These are phyloP conservation scores for Arthrobotrys megalospora DNA, from an alignment of 2,329 filamentous ascomycete species.

Conservation along the genomic window DNA sequence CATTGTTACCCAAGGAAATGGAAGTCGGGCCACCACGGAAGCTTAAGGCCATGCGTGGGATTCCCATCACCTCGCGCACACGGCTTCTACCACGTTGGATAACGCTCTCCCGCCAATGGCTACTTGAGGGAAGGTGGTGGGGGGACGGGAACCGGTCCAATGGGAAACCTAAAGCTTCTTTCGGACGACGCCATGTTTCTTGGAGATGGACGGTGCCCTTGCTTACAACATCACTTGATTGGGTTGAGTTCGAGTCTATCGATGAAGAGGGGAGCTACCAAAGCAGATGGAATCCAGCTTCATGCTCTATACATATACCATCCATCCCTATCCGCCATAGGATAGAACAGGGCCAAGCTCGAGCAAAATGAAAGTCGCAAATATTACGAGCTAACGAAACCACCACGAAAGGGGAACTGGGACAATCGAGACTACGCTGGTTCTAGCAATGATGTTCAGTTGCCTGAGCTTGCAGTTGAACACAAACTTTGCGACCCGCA, in stretches of 20 bases:
- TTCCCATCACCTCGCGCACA: conserved; percentile 26
- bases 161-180: conserved; percentile 36
- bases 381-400: conserved; percentile 10
- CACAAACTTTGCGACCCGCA: conserved; percentile 47
- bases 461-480: conserved; percentile 41
- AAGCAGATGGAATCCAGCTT: conserved; percentile 19
- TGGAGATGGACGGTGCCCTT: conserved; percentile 31
- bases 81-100: conserved; percentile 44
- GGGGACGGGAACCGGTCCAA: conserved; percentile 34
- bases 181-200: conserved; percentile 18
- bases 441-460: conserved; percentile 56
- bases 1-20: conserved; percentile 54
- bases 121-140: conserved; percentile 30
- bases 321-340: background rate
- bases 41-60: conserved; percentile 49
- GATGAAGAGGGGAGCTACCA: background rate
- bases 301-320: background rate
- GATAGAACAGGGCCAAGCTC: conserved; percentile 10
- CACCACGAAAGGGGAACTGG: conserved; percentile 16
- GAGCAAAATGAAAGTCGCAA: conserved; percentile 12
- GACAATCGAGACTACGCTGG: conserved; percentile 33
- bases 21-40: conserved; percentile 53
- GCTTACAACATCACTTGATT: conserved; percentile 19
- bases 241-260: conserved; percentile 8
- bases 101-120: conserved; percentile 51